These are phyloP conservation scores for Apiospora marii DNA, from an alignment of 2,329 filamentous ascomycete species.

Conservation along the genomic window DNA sequence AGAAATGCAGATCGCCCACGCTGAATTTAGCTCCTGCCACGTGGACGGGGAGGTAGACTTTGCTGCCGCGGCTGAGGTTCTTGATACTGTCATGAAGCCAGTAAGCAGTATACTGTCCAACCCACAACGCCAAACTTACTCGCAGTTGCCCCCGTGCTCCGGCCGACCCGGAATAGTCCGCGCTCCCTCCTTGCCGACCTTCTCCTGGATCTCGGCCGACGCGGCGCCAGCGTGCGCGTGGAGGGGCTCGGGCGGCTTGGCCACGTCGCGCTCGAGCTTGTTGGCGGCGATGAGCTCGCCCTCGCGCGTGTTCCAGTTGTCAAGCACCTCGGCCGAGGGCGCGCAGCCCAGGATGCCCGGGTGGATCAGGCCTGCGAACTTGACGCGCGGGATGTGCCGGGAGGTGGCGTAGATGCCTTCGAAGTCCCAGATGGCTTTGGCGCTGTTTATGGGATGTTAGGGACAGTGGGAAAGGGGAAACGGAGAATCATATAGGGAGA, in stretches of 20 bases:
- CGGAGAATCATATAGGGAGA: too few species aligned
- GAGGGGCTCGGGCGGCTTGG: constrained; percentile 75
- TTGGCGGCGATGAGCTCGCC: constrained; percentile 77
- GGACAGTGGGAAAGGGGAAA: too few species aligned
- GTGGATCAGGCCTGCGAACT: constrained; percentile 89
- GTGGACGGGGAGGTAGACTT: constrained; percentile 88
- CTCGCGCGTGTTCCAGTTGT: constrained; percentile 85
- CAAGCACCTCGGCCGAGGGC: constrained; percentile 78
- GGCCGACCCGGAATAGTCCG: constrained; percentile 85
- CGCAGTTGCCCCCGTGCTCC: constrained; percentile 89
- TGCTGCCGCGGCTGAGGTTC: constrained; percentile 79
- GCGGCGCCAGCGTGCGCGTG: constrained; percentile 77
- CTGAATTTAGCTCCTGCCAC: constrained; percentile 88
- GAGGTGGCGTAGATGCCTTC: constrained; percentile 73
- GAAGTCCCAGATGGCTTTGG: constrained; percentile 68
- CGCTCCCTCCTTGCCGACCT: constrained; percentile 80
- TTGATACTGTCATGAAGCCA: constrained; percentile 64
- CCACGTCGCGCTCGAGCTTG: constrained; percentile 74
- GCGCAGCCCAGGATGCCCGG: constrained; percentile 92
- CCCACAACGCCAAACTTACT: constrained; percentile 47
- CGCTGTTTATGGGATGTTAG: constrained; percentile 37
- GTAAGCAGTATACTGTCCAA: constrained; percentile 24
- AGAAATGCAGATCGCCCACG: constrained; percentile 89
- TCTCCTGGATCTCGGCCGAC: constrained; percentile 63
- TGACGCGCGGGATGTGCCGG: constrained; percentile 85